These are phyloP conservation scores for Rhodotorula babjevae DNA, from an alignment of 768 basidiomycete species.

Conservation along the genomic window DNA sequence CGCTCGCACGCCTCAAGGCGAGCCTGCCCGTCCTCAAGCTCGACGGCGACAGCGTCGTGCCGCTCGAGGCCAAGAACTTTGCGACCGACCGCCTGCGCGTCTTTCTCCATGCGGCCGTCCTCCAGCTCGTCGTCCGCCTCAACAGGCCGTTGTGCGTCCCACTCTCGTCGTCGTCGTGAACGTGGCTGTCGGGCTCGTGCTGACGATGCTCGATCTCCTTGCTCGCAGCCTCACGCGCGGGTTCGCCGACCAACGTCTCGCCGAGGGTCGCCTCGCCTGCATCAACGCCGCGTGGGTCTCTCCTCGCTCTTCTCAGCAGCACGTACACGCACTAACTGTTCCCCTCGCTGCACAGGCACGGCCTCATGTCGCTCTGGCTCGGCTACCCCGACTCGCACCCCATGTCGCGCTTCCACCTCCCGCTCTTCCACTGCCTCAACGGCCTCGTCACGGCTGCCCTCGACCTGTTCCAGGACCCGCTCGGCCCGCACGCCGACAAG, in stretches of 20 bases:
- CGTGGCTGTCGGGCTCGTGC: not conserved
- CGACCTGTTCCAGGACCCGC: constrained; percentile 34
- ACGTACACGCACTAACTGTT: not conserved
- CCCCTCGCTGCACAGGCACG: not conserved
- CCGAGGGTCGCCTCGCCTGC: not conserved
- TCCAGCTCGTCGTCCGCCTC: constrained; percentile 25
- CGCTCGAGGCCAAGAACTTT: constrained; percentile 9
- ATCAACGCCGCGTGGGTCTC: constrained; percentile 24
- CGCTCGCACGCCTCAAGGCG: constrained; percentile 14
- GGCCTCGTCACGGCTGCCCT: constrained; percentile 21
- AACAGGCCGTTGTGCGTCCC: constrained; percentile 34
- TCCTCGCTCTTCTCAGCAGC: not conserved
- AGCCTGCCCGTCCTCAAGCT: constrained; percentile 9
- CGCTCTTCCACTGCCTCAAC: constrained; percentile 27
- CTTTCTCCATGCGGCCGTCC: constrained; percentile 3
- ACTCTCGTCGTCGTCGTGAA: not conserved
- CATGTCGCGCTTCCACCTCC: constrained; percentile 9
- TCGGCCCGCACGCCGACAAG: constrained; percentile 10
- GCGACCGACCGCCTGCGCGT: constrained; percentile 27
- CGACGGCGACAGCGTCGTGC: constrained; percentile 6
- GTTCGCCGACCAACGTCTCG: constrained; percentile 17
- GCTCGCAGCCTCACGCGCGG: constrained; percentile 33
- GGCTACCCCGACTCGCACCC: constrained; percentile 20
- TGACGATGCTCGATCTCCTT: not conserved
- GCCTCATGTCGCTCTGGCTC: constrained; percentile 23